Conservation (phyloP, 371 early-diverging fungal species). For the Encephalitozoon intestinalis region DNA sequence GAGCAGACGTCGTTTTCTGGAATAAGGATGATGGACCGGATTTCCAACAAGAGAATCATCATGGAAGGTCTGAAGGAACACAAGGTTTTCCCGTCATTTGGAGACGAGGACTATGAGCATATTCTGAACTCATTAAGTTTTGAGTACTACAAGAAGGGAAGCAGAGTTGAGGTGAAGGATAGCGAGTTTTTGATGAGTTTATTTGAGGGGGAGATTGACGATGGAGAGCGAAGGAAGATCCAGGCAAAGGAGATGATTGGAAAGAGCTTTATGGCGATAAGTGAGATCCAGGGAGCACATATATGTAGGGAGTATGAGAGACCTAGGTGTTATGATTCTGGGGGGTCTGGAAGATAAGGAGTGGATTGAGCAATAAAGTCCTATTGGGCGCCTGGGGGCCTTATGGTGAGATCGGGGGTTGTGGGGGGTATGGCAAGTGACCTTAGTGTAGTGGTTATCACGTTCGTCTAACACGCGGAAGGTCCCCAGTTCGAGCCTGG, state of each 20-base stretch:
- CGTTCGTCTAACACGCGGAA: slow-evolving; percentile 78
- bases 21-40: slow-evolving; percentile 46
- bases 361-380: neutral
- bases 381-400: neutral
- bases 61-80: slow-evolving; percentile 23
- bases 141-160: slow-evolving; percentile 16
- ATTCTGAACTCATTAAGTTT: slow-evolving; percentile 15
- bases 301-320: neutral
- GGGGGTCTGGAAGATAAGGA: neutral
- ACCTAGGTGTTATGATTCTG: neutral
- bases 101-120: slow-evolving; percentile 22
- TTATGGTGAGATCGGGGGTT: neutral
- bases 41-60: slow-evolving; percentile 33
- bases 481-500: slow-evolving; percentile 71
- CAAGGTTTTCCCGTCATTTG: slow-evolving; percentile 14
- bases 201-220: slow-evolving; percentile 8
- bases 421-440: slow-evolving; percentile 61
- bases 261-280: neutral
- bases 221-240: neutral
- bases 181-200: slow-evolving; percentile 18
- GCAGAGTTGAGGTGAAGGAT: neutral
- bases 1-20: slow-evolving; percentile 49
- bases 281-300: slow-evolving; percentile 8
- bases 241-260: neutral
- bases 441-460: slow-evolving; percentile 81